Conservation (phyloP, 352 stramenopile species). For the Phytophthora sp. region DNA sequence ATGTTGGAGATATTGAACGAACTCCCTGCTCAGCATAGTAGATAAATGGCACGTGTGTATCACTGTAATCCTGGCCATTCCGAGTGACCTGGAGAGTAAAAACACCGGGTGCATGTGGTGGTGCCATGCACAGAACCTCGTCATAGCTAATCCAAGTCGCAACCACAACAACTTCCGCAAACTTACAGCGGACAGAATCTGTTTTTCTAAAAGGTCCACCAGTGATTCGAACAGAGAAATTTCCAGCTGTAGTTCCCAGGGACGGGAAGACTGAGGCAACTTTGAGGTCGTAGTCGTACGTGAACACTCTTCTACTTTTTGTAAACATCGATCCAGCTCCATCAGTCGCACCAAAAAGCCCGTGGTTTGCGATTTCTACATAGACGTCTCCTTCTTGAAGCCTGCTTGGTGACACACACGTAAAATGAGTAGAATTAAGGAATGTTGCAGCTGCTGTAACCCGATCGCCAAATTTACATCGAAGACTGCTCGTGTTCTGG, state of each 20-base stretch:
- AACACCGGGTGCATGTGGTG: slow-evolving; percentile 62
- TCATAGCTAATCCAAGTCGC: slow-evolving; percentile 70
- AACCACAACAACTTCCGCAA: slow-evolving; percentile 75
- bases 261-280: slow-evolving; percentile 81
- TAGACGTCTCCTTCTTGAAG: slow-evolving; percentile 38
- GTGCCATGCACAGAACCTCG: slow-evolving; percentile 80
- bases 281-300: slow-evolving; percentile 77
- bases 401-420: slow-evolving; percentile 70
- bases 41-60: slow-evolving; percentile 65
- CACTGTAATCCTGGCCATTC: slow-evolving; percentile 94
- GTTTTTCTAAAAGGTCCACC: slow-evolving; percentile 83
- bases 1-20: slow-evolving; percentile 81
- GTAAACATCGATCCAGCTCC: slow-evolving; percentile 43
- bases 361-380: slow-evolving; percentile 83
- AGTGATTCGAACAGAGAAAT: slow-evolving; percentile 87
- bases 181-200: slow-evolving; percentile 85
- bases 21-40: slow-evolving; percentile 88
- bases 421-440: slow-evolving; percentile 66
- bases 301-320: slow-evolving; percentile 58
- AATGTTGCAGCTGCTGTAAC: slow-evolving; percentile 56
- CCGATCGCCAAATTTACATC: slow-evolving; percentile 69
- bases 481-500: slow-evolving; percentile 62
- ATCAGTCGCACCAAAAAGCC: slow-evolving; percentile 14
- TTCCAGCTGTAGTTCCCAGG: slow-evolving; percentile 77
- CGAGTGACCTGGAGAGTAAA: slow-evolving; percentile 88